A percentile compares a stretch with the other conserved stretches of the same genome.
Conservation (phyloP, 1,139 yeast genomes). For the Saccharomycopsis hybrid region DNA sequence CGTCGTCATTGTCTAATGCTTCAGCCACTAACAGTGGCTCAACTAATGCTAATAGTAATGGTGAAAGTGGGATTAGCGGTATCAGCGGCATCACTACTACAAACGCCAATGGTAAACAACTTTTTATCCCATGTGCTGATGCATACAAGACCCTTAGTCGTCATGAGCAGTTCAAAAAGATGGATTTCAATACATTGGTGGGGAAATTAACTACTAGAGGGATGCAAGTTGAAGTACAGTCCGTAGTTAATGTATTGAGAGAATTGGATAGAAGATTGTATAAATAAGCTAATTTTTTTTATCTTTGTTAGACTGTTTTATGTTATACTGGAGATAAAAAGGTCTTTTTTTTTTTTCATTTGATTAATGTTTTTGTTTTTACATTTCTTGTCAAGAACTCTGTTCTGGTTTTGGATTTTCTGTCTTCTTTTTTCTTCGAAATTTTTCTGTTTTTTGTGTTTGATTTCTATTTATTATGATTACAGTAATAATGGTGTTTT, state of each 20-base stretch:
- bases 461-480: no score
- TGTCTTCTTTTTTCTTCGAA: no score
- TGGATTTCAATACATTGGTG: conserved; percentile 67
- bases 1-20: conserved; percentile 23
- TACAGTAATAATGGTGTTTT: no score
- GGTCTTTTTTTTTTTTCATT: no score
- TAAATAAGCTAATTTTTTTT: neutral
- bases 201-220: conserved; percentile 75
- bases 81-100: conserved; percentile 12
- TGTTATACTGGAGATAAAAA: no score
- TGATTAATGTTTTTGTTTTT: no score
- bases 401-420: no score
- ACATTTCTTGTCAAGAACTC: no score
- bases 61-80: neutral
- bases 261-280: conserved; percentile 54
- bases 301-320: no score
- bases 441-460: no score
- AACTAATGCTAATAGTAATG: neutral
- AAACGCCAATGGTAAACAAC: conserved; percentile 30
- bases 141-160: conserved; percentile 81
- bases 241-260: conserved; percentile 75
- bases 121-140: conserved; percentile 80
- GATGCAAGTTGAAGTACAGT: conserved; percentile 82
- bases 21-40: conserved; percentile 13
- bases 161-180: conserved; percentile 66